Evolutionary conservation across 176 grass and related monocot species (phyloP), one percentile per base, ranked within the genome.

Genomic region (Carex scoparia): DNA sequence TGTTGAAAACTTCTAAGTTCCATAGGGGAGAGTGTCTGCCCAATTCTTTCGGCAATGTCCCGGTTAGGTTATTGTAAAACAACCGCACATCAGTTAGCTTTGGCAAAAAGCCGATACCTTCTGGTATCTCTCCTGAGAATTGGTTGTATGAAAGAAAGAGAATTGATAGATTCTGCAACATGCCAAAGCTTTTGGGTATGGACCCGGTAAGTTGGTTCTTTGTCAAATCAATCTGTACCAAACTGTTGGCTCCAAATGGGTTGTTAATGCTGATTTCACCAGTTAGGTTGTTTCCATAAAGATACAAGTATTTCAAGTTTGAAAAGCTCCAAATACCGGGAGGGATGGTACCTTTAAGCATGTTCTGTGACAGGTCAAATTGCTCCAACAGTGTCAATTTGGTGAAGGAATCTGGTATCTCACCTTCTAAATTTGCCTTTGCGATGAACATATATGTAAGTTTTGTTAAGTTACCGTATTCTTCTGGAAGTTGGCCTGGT

Each of bases 121-220:
- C 30, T 4, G 95, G 91, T 85, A 98, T 93, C 35, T 95, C 77
- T 28, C 95, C 93, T 27, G 89, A 88, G 42, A 98, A 87, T 14
- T 56, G 81, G 81, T 94, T 95, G 16, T 6, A 1, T 33, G 42
- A 89, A 66, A 98, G n/a, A 51, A 1, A 0, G 10, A 93, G 31
- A 0, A 1, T 0, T 3, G 19, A 32, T 32, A 98, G 89, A 0
- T 91, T 95, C 23, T 23, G 2, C 38, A 94, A 79, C 3, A 15
- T 68, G 4, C 91, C 91, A 16, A 98, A 98, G 3, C 58, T 82
- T 46, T 92, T 70, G 2, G 95, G 95, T 69, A 94, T 90, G 15
- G 66, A 10, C 12, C 95, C 93, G 9, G 13, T 89, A 1, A 98
- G 80, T 49, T 86, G 68, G 44, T 98, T 98, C 1, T 4, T 1